phyloP scores from a whole-genome alignment of 129 eudicot species.

The Lactuca saligna region DNA sequence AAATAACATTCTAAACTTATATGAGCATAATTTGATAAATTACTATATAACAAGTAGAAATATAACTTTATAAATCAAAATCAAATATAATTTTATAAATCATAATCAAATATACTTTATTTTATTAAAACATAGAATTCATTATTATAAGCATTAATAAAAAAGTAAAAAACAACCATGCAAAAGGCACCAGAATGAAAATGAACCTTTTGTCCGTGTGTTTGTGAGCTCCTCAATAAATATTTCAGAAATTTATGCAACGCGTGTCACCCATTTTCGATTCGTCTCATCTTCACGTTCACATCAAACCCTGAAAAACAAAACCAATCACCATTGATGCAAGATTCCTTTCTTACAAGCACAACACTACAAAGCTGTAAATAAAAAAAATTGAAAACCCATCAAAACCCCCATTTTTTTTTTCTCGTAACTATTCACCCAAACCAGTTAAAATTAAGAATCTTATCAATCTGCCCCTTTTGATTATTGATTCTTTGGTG shows the following conservation, averaged over 20 bases:
- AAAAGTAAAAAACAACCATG: not conserved
- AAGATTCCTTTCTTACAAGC: constrained; percentile 24
- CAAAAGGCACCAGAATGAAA: constrained; percentile 1
- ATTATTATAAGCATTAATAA: not conserved
- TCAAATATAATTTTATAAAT: too few relatives aligned
- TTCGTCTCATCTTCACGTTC: constrained; percentile 21
- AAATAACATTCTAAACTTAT: too few relatives aligned
- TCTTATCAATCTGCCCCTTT: constrained; percentile 3
- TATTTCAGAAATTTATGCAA: constrained; percentile 13
- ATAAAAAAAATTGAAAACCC: not conserved
- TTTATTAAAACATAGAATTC: not conserved
- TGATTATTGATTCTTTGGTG: constrained; percentile 8
- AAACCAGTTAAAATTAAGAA: constrained; percentile 17
- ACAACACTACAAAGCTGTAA: constrained; percentile 15
- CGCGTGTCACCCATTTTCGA: constrained; percentile 22
- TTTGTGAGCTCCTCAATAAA: constrained; percentile 6
- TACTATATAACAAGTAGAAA: too few relatives aligned
- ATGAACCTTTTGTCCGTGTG: constrained; percentile 14
- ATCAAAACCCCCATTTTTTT: not conserved
- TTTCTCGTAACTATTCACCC: not conserved
- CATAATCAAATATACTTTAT: too few relatives aligned
- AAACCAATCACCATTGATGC: constrained; percentile 18
- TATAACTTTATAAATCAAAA: too few relatives aligned
- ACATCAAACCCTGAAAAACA: constrained; percentile 24
- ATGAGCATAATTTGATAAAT: too few relatives aligned